These are phyloP conservation scores for Saccharomycodes ludwigii DNA, from an alignment of 805 yeast genomes.

Conservation along the genomic window DNA sequence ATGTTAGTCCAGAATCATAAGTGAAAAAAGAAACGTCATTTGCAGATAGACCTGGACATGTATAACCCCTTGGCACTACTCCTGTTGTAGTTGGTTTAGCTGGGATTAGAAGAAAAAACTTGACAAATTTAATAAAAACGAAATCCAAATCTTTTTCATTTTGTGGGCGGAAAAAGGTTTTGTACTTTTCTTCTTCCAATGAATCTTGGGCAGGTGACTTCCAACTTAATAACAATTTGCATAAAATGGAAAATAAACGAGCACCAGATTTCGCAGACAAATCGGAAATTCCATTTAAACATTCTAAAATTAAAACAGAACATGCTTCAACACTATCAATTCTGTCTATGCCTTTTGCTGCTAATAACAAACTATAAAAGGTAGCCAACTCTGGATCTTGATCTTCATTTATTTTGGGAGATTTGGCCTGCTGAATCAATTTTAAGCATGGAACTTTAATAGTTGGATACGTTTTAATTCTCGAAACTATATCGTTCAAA, in stretches of 20 bases:
- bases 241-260: conserved; percentile 47
- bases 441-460: conserved; percentile 54
- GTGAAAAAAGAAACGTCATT: conserved; percentile 52
- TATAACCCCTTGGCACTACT: conserved; percentile 30
- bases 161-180: conserved; percentile 26
- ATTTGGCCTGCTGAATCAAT: conserved; percentile 49
- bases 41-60: conserved; percentile 53
- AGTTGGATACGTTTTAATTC: conserved; percentile 43
- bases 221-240: conserved; percentile 41
- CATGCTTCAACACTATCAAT: conserved; percentile 26
- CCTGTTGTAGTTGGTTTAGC: conserved; percentile 23
- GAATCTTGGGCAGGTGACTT: conserved; percentile 36
- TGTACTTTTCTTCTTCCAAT: conserved; percentile 27
- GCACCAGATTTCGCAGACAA: conserved; percentile 32
- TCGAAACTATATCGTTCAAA: conserved; percentile 52
- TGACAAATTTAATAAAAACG: conserved; percentile 35
- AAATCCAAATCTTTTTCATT: conserved; percentile 30
- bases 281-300: conserved; percentile 34
- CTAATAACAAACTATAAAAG: conserved; percentile 50
- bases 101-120: conserved; percentile 48
- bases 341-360: conserved; percentile 57
- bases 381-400: conserved; percentile 40
- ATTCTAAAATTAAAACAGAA: conserved; percentile 31
- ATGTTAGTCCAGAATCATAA: conserved; percentile 52
- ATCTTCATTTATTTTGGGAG: conserved; percentile 33